Base-by-base conservation (phyloP, 352 stramenopile species). In the Phytopythium cucurbitacearum region DNA sequence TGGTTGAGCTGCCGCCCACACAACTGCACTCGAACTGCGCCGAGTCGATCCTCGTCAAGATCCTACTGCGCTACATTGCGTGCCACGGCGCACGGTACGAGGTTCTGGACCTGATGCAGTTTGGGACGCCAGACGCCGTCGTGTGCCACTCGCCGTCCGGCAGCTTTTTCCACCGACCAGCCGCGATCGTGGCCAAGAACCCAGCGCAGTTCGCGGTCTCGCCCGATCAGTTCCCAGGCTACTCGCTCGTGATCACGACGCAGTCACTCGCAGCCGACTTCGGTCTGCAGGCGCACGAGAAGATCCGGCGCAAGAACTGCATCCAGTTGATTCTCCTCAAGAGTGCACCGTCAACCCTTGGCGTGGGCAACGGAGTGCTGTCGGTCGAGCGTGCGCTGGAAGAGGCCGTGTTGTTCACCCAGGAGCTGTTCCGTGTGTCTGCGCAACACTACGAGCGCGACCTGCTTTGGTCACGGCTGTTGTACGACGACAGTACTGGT, bases 381-480 rank as follows among this genome's bases (percentile, higher is more conserved):
- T 64, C 73, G 0, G 59, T 84, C 10, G 83, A 90, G 34, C 71
- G 76, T 16, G 83, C 83, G 33, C 58, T 94, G n/a, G 57, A 80
- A 11, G 83, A 94, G 59, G 80, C 83, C 7, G 70, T 93, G 59
- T 56, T 81, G 38, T 95, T 91, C 55, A 73, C 83, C 7, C 71
- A 76, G 40, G 83, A 95, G 57, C 59, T 94, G 7, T 88, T 95
- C 53, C 72, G 73, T n/a, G 76, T 87, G 10, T 84, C 85, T 12
- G 70, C 68, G 8, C 71, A 87, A 51, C 82, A 95, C 65, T 95
- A 95, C 46, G 80, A 92, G 48, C 83, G 85, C 37, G 85, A 95
- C 52, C 54, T 95, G 48, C 58, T 95, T 35, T 95, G 85, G 85
- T 89, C 85, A 55, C 81, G 81, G 4, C 55, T 95, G 54, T 62